A percentile compares a stretch with the other conserved stretches of the same genome.
phyloP scores from a whole-genome alignment of 1,139 yeast species.

The Candida sp. region DNA sequence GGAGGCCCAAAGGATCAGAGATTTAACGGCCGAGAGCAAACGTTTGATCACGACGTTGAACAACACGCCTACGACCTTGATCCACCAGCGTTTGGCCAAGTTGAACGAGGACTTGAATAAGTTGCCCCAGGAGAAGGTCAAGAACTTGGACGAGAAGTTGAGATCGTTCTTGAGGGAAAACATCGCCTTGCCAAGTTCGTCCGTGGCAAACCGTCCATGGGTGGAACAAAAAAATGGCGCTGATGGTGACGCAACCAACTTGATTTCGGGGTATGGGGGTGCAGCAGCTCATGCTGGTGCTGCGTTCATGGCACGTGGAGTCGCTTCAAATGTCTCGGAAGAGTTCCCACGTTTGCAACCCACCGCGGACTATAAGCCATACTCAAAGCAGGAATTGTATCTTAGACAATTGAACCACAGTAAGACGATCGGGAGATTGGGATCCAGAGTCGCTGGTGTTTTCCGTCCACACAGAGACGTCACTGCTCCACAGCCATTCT shows the following conservation, averaged over 20 bases:
- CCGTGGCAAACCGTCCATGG: slow-evolving; percentile 43
- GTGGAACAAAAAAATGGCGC: slow-evolving; percentile 6
- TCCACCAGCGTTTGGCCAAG: slow-evolving; percentile 31
- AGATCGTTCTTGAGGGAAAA: slow-evolving; percentile 41
- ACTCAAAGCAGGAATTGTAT: slow-evolving; percentile 76
- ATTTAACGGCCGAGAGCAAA: slow-evolving; percentile 33
- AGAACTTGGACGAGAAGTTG: slow-evolving; percentile 46
- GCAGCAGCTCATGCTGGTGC: too few species aligned
- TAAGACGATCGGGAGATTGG: slow-evolving; percentile 55
- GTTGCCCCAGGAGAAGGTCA: slow-evolving; percentile 36
- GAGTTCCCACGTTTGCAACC: slow-evolving; percentile 46
- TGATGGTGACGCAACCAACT: too few species aligned
- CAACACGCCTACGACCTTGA: slow-evolving; percentile 35
- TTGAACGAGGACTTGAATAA: slow-evolving; percentile 35
- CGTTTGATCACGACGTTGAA: slow-evolving; percentile 37
- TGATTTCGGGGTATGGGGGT: too few species aligned
- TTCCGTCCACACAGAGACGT: slow-evolving; percentile 75
- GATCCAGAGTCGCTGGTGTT: slow-evolving; percentile 66
- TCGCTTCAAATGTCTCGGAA: too few species aligned
- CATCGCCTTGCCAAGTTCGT: slow-evolving; percentile 38
- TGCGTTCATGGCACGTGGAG: too few species aligned
- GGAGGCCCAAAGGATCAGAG: slow-evolving; percentile 39
- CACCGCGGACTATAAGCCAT: slow-evolving; percentile 51
- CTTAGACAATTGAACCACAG: slow-evolving; percentile 67
- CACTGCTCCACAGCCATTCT: slow-evolving; percentile 45